A percentile compares a stretch with the other conserved stretches of the same genome.
phyloP scores from a whole-genome alignment of 139 green algal species.

The Volvox reticuliferus region DNA sequence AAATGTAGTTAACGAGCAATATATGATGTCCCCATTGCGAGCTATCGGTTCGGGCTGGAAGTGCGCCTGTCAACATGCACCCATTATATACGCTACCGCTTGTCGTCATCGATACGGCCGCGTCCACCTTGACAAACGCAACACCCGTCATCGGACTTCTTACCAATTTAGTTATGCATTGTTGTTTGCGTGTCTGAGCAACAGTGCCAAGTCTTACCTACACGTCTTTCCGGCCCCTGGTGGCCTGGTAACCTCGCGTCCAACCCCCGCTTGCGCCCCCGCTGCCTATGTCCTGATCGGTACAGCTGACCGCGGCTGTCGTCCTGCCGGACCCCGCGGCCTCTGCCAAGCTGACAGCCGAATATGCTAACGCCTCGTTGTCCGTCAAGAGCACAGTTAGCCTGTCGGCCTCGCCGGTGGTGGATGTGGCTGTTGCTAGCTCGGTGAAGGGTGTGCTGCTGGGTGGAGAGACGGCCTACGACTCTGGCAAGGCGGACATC shows the following conservation, averaged over 20 bases:
- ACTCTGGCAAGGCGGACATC: constrained; percentile 25
- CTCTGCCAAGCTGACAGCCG: constrained; percentile 36
- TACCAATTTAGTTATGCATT: too few relatives aligned
- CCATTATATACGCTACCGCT: too few relatives aligned
- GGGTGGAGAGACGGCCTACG: constrained; percentile 27
- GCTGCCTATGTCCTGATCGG: neutral
- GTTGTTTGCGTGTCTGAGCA: too few relatives aligned
- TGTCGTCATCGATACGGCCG: too few relatives aligned
- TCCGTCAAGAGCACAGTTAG: constrained; percentile 15
- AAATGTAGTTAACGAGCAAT: too few relatives aligned
- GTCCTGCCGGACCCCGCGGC: constrained; percentile 24
- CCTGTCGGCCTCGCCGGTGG: constrained; percentile 4
- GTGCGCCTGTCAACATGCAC: too few relatives aligned
- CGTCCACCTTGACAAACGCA: too few relatives aligned
- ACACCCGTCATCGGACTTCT: too few relatives aligned
- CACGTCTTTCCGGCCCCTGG: neutral
- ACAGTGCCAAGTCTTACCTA: neutral
- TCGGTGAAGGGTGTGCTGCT: constrained; percentile 18
- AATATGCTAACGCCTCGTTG: neutral
- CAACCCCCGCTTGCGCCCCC: neutral
- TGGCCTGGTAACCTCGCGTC: neutral
- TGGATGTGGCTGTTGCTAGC: constrained; percentile 15
- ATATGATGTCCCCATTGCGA: too few relatives aligned
- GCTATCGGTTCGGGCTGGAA: too few relatives aligned
- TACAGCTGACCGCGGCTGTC: constrained; percentile 1